phyloP scores from a whole-genome alignment of 192 early-diverging fungal species.

The Thamnidium elegans region DNA sequence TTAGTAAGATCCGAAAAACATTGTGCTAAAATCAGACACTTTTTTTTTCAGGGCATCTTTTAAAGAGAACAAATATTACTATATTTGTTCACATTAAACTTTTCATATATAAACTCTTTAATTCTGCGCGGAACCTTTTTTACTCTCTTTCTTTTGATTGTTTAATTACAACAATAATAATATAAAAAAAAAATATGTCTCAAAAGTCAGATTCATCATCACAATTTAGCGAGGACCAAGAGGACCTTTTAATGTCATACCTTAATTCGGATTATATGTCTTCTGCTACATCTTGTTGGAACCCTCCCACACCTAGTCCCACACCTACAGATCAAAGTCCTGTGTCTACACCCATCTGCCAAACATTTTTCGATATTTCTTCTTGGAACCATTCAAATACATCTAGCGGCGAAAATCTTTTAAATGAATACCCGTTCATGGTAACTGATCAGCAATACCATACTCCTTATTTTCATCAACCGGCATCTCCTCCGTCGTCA shows the following conservation, averaged over 20 bases:
- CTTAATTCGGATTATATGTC: conserved; percentile 31
- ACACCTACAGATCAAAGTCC: not conserved
- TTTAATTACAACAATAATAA: not conserved
- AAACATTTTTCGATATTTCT: not conserved
- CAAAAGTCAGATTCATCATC: not conserved
- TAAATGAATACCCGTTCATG: not conserved
- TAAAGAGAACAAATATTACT: not conserved
- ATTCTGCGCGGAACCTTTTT: not conserved
- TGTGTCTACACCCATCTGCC: not conserved
- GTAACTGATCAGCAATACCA: not conserved
- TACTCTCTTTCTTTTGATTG: not conserved
- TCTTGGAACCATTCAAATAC: not conserved
- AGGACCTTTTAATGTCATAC: conserved; percentile 31
- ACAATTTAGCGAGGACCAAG: conserved; percentile 24
- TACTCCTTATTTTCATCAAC: not conserved
- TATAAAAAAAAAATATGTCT: not conserved
- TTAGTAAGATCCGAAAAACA: no score
- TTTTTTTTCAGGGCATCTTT: no score
- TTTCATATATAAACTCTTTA: not conserved
- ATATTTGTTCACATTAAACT: conserved; percentile 5
- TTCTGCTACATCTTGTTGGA: not conserved
- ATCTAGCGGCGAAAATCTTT: not conserved
- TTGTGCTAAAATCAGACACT: no score
- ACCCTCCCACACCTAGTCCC: not conserved
- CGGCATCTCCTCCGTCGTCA: not conserved